Percentiles rank a stretch among this genome's conserved stretches.
These are phyloP conservation scores for Plantago elongata DNA, from an alignment of 257 asterid species.

Conservation along the genomic window DNA sequence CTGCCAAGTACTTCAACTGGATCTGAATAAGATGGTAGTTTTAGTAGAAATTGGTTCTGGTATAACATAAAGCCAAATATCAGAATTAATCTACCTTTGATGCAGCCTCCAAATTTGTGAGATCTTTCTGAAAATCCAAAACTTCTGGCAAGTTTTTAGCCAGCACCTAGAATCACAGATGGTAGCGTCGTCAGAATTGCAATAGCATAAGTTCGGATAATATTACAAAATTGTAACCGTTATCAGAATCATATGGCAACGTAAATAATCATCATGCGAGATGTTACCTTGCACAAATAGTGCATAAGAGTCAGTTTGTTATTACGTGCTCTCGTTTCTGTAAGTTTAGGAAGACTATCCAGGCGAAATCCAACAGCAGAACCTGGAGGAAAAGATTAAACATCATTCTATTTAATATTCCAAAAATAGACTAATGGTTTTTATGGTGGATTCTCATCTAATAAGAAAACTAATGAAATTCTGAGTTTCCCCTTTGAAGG, in stretches of 20 bases:
- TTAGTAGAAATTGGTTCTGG: slow-evolving; percentile 16
- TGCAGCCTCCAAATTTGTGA: slow-evolving; percentile 66
- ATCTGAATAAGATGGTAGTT: slow-evolving; percentile 39
- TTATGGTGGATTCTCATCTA: not conserved
- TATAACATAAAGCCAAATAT: not conserved
- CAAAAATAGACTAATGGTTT: too few species aligned
- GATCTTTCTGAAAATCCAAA: slow-evolving; percentile 62
- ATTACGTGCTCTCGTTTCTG: slow-evolving; percentile 77
- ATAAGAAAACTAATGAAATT: not conserved
- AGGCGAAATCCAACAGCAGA: slow-evolving; percentile 90
- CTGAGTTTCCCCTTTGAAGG: not conserved
- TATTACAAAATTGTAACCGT: too few species aligned
- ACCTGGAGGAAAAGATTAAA: slow-evolving; percentile 34
- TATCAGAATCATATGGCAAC: not conserved
- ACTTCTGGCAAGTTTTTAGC: slow-evolving; percentile 72
- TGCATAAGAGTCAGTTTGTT: slow-evolving; percentile 87
- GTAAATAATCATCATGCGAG: slow-evolving; percentile 7
- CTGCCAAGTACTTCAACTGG: slow-evolving; percentile 76
- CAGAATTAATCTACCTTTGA: slow-evolving; percentile 43
- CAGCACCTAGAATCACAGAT: slow-evolving; percentile 44
- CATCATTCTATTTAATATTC: slow-evolving; percentile 1
- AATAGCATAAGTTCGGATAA: slow-evolving; percentile 9
- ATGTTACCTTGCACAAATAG: slow-evolving; percentile 78
- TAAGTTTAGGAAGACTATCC: slow-evolving; percentile 85
- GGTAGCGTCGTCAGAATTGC: not conserved